Base-by-base conservation (phyloP, 495 filamentous ascomycete genomes). In the Trichoderma erinaceum region DNA sequence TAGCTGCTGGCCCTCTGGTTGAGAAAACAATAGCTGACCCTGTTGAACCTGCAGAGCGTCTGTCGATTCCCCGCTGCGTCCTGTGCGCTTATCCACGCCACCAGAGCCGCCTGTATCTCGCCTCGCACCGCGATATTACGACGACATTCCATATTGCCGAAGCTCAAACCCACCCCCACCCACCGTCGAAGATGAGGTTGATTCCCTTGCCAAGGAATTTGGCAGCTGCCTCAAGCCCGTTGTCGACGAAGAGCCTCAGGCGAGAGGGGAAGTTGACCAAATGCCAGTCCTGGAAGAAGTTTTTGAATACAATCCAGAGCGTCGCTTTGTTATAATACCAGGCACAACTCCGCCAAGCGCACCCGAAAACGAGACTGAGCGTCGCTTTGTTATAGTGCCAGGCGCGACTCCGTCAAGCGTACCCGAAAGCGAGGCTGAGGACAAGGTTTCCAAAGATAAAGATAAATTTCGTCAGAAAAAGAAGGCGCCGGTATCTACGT, bases 261-360 rank as follows among this genome's bases (percentile, higher is more conserved):
- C 79, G 21, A 76, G 76, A 13, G 81, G 81, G 27, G 78, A 81
- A 21, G 69, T 76, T 35, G 79, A 83, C 23, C 81, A 83, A 64
- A 68, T 70, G 12, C 78, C 78, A 5, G 74, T 83, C 58, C 25
- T 83, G 1, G 63, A 80, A 10, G 74, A 73, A 4, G 75, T 82
- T 2, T 73, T 76, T 69, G 77, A 82, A 35, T 66, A 78, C 65
- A 83, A 83, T 65, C 76, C 80, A 12, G 81, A 83, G 74, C 76
- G 81, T 32, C 75, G 81, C 25, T 83, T 83, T 41, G 75, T 83
- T 0, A 63, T 81, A 56, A 70, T 83, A 4, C 67, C 76, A 12
- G 74, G 71, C 41, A 56, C 67, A 10, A 70, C 77, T 25, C 76
- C 76, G 61, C 67, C 73, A 23, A 71, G 67, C 35, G 56, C 16